Evolutionary conservation across 108 stramenopile genomes (phyloP), one percentile per base, ranked within the genome.

Genomic region (Cyclostephanos tholiformis): DNA sequence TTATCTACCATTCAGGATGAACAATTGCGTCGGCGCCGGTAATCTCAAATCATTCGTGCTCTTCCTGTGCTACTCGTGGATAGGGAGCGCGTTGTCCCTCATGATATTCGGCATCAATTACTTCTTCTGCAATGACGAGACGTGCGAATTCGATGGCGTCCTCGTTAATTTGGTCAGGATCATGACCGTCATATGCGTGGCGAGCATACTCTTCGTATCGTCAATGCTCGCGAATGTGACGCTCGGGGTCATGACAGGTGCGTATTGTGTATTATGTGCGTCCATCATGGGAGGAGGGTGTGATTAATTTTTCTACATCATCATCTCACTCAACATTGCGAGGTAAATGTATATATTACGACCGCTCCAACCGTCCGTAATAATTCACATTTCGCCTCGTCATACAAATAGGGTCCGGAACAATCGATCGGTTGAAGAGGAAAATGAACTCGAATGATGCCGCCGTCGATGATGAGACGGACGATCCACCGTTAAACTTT

Each of bases 21-120:
- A 96, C 83, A 96, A 96, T 67, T 96, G 96, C 82, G 74, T 95
- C 23, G 94, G 91, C 46, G 84, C 77, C 2, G 56, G 87, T 16
- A 74, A 51, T 46, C 63, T 65, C 39, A 74, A 62, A 38, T 65
- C 52, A 10, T 98, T 98, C 80, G 55, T 96, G 46, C 84, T 98
- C n/a, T 98, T 98, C 70, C 72, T 96, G 30, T 49, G 84, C 17
- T 98, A 97, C 85, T 91, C 93, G 6, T 95, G 92, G 88, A 80
- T 87, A 7, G 84, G 88, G 44, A 82, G 87, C 56, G 87, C 88
- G 27, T 92, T 93, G 73, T 82, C 95, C 6, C 69, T 98, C 58
- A 53, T 83, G 3, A 89, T 97, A 52, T 89, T 96, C 71, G 87
- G 84, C 22, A 85, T 82, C 77, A 92, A 92, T 63, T 92, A 92